Percentiles rank a stretch among this genome's conserved stretches.
phyloP scores from a whole-genome alignment of 2,329 filamentous ascomycete genomes.

The Tolypocladium paradoxum region DNA sequence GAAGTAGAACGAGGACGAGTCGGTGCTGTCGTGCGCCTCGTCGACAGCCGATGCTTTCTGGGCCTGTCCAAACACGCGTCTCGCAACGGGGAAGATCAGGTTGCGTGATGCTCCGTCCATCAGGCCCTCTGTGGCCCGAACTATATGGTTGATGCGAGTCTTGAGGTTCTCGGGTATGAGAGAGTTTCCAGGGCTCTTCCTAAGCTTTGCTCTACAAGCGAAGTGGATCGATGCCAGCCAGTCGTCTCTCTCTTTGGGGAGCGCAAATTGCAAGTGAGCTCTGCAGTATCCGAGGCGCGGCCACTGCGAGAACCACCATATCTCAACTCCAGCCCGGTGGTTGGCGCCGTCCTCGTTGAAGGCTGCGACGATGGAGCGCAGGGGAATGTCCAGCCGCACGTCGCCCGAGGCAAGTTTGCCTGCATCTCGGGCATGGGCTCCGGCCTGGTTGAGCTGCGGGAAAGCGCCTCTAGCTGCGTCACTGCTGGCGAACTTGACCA shows the following conservation, averaged over 20 bases:
- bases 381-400: slow-evolving; percentile 33
- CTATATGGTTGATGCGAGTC: slow-evolving; percentile 32
- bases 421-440: slow-evolving; percentile 10
- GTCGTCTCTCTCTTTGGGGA: slow-evolving; percentile 37
- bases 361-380: slow-evolving; percentile 39
- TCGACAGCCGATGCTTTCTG: slow-evolving; percentile 29
- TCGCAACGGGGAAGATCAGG: slow-evolving; percentile 41
- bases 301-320: slow-evolving; percentile 42
- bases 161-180: slow-evolving; percentile 36
- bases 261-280: slow-evolving; percentile 36
- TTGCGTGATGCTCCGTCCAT: slow-evolving; percentile 16
- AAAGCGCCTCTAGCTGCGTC: slow-evolving; percentile 37
- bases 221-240: slow-evolving; percentile 37
- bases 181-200: slow-evolving; percentile 21
- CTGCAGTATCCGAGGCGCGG: slow-evolving; percentile 34
- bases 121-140: slow-evolving; percentile 30
- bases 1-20: slow-evolving; percentile 43
- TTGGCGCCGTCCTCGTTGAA: slow-evolving; percentile 40
- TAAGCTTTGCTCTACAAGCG: slow-evolving; percentile 27
- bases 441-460: slow-evolving; percentile 27
- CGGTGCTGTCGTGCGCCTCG: slow-evolving; percentile 34
- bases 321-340: slow-evolving; percentile 40
- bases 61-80: slow-evolving; percentile 29
- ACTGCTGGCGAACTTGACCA: slow-evolving; percentile 39
- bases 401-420: slow-evolving; percentile 23